Evolutionary conservation across 768 basidiomycete genomes (phyloP).

Genomic region (Rhodosporidiobolus sp.): DNA sequence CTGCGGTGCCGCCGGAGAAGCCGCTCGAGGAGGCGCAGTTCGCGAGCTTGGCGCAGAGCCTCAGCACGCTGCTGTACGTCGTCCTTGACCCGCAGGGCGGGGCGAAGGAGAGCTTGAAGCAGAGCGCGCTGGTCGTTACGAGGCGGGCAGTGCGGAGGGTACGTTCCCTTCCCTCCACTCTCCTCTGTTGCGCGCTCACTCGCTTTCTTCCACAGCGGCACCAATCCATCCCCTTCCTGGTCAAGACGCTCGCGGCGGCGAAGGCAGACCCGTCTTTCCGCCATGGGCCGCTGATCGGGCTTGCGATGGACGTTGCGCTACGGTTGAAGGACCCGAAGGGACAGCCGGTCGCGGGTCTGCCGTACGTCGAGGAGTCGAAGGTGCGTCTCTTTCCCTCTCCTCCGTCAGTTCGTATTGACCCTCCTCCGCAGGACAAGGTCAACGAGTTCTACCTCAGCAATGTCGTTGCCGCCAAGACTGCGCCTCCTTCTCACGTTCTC

Average conservation of each 20-base stretch:
- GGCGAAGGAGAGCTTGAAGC: conserved; percentile 61
- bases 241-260: conserved; percentile 17
- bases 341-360: conserved; percentile 53
- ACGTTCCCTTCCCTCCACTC: conserved; percentile 37
- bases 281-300: conserved; percentile 61
- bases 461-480: conserved; percentile 66
- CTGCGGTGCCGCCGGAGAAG: conserved; percentile 48
- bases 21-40: conserved; percentile 50
- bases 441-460: conserved; percentile 60
- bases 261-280: conserved; percentile 32
- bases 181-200: neutral
- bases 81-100: conserved; percentile 56
- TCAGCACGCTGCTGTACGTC: conserved; percentile 62
- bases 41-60: conserved; percentile 57
- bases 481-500: conserved; percentile 60
- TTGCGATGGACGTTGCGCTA: conserved; percentile 52
- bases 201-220: neutral
- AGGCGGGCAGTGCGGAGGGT: conserved; percentile 69
- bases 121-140: conserved; percentile 60
- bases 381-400: conserved; percentile 42
- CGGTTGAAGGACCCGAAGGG: conserved; percentile 29
- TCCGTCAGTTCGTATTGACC: neutral
- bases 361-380: conserved; percentile 53
- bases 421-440: conserved; percentile 49
- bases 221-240: conserved; percentile 4